These are phyloP conservation scores for Porpolomopsis calyptriformis DNA, from an alignment of 768 basidiomycete genomes.

Conservation along the genomic window DNA sequence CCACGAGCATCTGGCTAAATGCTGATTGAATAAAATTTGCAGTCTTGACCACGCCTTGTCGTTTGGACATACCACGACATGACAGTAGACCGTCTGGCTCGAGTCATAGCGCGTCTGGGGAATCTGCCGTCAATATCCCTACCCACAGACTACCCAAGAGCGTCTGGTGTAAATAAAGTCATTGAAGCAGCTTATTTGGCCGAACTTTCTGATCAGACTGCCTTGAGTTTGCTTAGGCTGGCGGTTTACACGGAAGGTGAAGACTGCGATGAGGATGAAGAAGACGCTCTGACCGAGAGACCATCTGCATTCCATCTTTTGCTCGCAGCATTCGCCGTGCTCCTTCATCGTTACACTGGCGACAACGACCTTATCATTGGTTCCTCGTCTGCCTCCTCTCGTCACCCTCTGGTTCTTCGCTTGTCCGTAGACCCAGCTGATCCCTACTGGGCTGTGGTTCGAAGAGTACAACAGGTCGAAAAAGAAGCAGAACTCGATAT, in stretches of 20 bases:
- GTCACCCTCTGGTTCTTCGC: constrained; percentile 76
- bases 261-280: constrained; percentile 39
- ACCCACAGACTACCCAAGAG: constrained; percentile 92
- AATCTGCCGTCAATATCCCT: constrained; percentile 83
- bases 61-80: neutral
- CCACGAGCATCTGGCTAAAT: too few species aligned
- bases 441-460: constrained; percentile 82
- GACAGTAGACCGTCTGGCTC: constrained; percentile 28
- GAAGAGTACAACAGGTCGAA: constrained; percentile 77
- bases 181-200: constrained; percentile 76
- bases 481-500: constrained; percentile 71
- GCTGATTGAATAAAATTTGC: too few species aligned
- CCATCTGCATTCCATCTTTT: constrained; percentile 88
- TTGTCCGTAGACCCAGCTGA: constrained; percentile 75
- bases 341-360: constrained; percentile 90
- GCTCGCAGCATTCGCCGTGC: constrained; percentile 81
- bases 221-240: constrained; percentile 72
- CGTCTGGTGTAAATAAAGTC: constrained; percentile 57
- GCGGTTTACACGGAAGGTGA: constrained; percentile 59
- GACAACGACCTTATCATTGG: constrained; percentile 91
- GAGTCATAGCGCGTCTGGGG: constrained; percentile 58
- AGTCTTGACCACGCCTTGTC: too few species aligned
- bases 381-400: constrained; percentile 66
- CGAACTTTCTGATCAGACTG: constrained; percentile 63
- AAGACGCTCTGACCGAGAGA: constrained; percentile 25